Conservation (phyloP, 2,329 filamentous ascomycete species). For the Ceratocystis lukuohia region DNA sequence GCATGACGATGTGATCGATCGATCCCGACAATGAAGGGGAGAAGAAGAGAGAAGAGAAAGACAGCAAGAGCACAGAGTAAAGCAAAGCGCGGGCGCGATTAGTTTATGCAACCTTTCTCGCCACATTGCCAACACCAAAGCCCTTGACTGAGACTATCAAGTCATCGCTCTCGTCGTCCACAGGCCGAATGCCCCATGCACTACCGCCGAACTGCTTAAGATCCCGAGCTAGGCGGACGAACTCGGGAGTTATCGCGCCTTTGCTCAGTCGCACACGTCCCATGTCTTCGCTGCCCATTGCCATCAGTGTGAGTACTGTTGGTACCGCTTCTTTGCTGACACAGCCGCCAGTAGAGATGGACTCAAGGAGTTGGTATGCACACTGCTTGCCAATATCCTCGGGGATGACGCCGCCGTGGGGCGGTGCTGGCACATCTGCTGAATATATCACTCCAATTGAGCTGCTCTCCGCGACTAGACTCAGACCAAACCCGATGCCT, state of each 20-base stretch:
- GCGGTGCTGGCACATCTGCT: conserved; percentile 64
- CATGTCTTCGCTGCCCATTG: conserved; percentile 94
- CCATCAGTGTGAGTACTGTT: conserved; percentile 79
- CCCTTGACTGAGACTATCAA: conserved; percentile 86
- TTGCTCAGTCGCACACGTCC: conserved; percentile 70
- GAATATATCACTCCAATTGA: conserved; percentile 70
- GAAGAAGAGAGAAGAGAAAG: not conserved
- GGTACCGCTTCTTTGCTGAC: conserved; percentile 57
- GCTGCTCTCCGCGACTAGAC: conserved; percentile 83
- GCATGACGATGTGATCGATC: conserved; percentile 3
- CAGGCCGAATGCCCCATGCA: conserved; percentile 78
- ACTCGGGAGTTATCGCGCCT: conserved; percentile 67
- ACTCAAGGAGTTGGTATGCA: conserved; percentile 78
- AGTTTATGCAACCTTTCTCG: conserved; percentile 62
- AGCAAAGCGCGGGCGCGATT: not conserved
- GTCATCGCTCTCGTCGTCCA: conserved; percentile 53
- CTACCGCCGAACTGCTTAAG: conserved; percentile 77
- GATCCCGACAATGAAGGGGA: conserved; percentile 10
- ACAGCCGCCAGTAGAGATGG: conserved; percentile 70
- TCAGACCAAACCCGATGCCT: conserved; percentile 84
- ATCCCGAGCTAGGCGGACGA: conserved; percentile 71
- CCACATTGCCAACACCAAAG: conserved; percentile 84
- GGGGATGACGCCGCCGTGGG: conserved; percentile 66
- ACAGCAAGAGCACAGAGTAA: conserved; percentile 18
- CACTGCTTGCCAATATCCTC: conserved; percentile 84